Percentiles rank a stretch among this genome's conserved stretches.
phyloP scores from a whole-genome alignment of 306 rosid genomes.

The Elaeagnus macrophylla region DNA sequence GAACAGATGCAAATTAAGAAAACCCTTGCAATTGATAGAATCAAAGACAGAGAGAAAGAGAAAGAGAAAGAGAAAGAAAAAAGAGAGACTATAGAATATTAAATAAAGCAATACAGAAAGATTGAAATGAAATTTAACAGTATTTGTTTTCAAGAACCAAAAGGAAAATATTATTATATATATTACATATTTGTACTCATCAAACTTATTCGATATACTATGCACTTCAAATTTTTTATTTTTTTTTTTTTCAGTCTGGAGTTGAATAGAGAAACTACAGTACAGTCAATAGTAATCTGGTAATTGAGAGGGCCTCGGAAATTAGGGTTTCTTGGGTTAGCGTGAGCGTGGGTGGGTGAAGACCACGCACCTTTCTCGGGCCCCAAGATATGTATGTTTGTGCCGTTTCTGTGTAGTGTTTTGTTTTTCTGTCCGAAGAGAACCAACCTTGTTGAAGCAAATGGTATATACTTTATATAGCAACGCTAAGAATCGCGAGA shows the following conservation, averaged over 20 bases:
- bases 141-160: background rate
- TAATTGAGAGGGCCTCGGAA: conserved; percentile 31
- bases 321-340: conserved; percentile 84
- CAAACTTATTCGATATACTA: too few relatives aligned
- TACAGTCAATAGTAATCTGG: background rate
- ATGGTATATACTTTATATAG: too few relatives aligned
- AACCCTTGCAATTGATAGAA: conserved; percentile 33
- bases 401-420: background rate
- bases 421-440: background rate
- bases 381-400: conserved; percentile 14
- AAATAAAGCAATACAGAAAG: conserved; percentile 16
- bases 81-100: conserved; percentile 14
- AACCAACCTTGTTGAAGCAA: background rate
- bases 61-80: conserved; percentile 8
- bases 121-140: conserved; percentile 11
- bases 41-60: conserved; percentile 29
- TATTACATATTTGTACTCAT: too few relatives aligned
- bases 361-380: conserved; percentile 55
- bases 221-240: conserved; percentile 1
- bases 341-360: conserved; percentile 68
- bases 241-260: background rate
- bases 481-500: too few relatives aligned
- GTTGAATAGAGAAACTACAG: background rate
- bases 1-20: conserved; percentile 48
- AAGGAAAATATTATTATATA: too few relatives aligned